Base-by-base conservation (phyloP, 805 yeast species). In the Cyberlindnera maclurae region DNA sequence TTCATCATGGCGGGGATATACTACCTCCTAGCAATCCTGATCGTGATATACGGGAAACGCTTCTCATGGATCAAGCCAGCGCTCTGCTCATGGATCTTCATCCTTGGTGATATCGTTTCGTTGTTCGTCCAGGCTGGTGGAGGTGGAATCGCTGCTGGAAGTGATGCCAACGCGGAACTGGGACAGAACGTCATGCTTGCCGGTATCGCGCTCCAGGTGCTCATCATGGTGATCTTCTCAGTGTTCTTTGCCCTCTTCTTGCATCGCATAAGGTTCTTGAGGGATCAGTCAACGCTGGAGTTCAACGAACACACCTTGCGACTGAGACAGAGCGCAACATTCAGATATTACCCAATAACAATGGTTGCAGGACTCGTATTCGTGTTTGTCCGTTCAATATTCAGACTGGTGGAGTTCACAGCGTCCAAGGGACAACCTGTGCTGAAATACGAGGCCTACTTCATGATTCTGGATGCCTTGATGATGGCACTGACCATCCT, bases 1-100 rank as follows among this genome's bases (percentile, higher is more conserved):
- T 82, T 87, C 56, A 64, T 83, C 32, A 82, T 83, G 84, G 95
- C 82, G 4, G 95, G 90, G 3, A 67, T 86, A 4, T 87, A 87
- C 61, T 81, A 73, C 50, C 65, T 78, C 39, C 62, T 86, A 41
- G 87, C 83, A 5, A 81, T 83, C 60, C 49, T 82, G 34, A 65
- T 79, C 37, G 76, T 79, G 39, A 57, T 84, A 2, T 77, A 75
- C 51, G 85, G 86, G 3, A 62, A 65, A 39, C 57, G 63, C 13
- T 77, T 62, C 46, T 76, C 88, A 0, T 65, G 65, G 51, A 79
- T 77, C 52, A 31, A 16, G 5, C 20, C 34, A 7, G 16, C 10
- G 5, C 13, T 20, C 4, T 18, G 26, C 10, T 71, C 88, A 1
- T 70, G 73, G 39, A 63, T 82, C 15, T 86, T 86, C 52, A 72